Evolutionary conservation across 768 basidiomycete species (phyloP), one percentile per base, ranked within the genome.

Genomic region (Lactarius pseudohatsudake): DNA sequence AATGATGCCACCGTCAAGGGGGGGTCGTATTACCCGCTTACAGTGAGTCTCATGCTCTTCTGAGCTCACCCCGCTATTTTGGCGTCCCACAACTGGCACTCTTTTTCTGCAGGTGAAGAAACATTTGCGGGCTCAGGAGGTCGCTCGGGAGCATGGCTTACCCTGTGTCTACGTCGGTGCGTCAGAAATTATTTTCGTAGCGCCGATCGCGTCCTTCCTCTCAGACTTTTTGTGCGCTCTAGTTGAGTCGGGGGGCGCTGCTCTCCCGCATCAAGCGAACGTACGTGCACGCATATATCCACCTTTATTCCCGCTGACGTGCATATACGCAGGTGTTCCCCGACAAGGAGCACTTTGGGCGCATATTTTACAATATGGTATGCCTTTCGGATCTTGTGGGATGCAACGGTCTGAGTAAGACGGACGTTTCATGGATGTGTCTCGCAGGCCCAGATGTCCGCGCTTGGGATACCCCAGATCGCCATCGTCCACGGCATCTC

Each of bases 321-420:
- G 50, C 55, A 60, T 36, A 34, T 38, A 50, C 55, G 45, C 58
- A 88, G 81, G 87, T 96, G 15, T 96, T 96, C 76, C 95, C 95
- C 6, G 95, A 97, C 80, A 92, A 88, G 75, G 90, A 96, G 69
- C 94, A 98, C 74, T 98, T 98, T 72, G 95, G 95, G 4, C 85
- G 95, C 6, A 96, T 97, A 73, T 98, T 98, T 78, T 97, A 95
- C 76, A 97, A 98, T 72, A 96, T 96, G 94, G 94, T 90, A 64
- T 57, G 80, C 43, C 10, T 45, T 50, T 26, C 56, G 18, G 28
- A 34, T 57, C 56, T 34, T 34, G 56, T 10, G 34, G 18, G 13
- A 13, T 15, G 20, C 34, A 26, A 60, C 57, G 61, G 57, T 22
- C 55, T 28, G 57, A 71, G 45, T 55, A 10, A 20, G 30, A 28